Percentiles rank a stretch among this genome's conserved stretches.
Conservation (phyloP, 2,329 filamentous ascomycete genomes). For the Fonsecaea nubica region DNA sequence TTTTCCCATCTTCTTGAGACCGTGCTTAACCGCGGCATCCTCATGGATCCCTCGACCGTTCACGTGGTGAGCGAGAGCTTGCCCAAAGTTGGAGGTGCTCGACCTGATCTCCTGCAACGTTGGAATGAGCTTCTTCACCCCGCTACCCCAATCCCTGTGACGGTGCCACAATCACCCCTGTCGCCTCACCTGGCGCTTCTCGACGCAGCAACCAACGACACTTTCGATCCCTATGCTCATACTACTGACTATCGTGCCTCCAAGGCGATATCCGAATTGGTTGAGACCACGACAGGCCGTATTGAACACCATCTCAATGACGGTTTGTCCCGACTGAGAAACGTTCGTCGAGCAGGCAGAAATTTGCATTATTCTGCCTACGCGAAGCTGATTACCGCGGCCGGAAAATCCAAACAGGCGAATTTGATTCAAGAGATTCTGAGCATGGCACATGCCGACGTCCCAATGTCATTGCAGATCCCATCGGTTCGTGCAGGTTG, state of each 20-base stretch:
- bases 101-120: conserved; percentile 56
- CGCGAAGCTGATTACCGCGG: conserved; percentile 89
- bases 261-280: conserved; percentile 83
- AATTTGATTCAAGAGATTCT: conserved; percentile 85
- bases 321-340: conserved; percentile 81
- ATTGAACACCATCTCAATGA: conserved; percentile 77
- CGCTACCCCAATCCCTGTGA: conserved; percentile 47
- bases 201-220: conserved; percentile 74
- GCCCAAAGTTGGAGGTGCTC: conserved; percentile 56
- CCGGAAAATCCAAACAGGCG: conserved; percentile 82
- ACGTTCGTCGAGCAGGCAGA: conserved; percentile 88
- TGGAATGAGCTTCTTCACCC: conserved; percentile 63
- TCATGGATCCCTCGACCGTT: conserved; percentile 63
- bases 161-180: conserved; percentile 47
- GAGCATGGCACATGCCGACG: conserved; percentile 84
- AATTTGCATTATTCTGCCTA: conserved; percentile 97
- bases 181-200: conserved; percentile 58
- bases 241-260: conserved; percentile 94
- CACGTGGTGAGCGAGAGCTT: conserved; percentile 65
- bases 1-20: conserved; percentile 68
- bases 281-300: conserved; percentile 79
- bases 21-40: conserved; percentile 59
- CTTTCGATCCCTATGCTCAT: conserved; percentile 87
- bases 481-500: conserved; percentile 90
- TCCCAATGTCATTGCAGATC: conserved; percentile 84